Conservation (phyloP, 164 flowering plant genomes). For the Dillenia suffruticosa region DNA sequence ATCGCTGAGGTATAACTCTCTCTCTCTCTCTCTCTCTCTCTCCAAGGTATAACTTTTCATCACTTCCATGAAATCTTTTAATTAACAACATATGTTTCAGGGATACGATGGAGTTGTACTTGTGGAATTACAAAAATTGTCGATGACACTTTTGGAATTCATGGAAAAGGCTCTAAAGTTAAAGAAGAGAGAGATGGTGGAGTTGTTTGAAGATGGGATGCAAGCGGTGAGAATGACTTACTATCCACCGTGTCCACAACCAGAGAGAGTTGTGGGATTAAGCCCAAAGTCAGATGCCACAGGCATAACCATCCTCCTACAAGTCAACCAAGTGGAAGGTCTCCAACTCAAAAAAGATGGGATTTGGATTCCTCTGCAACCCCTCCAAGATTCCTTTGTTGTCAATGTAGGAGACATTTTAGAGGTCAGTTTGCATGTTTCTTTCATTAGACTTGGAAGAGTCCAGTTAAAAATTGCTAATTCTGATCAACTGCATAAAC, state of each 20-base stretch:
- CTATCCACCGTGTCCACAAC: slow-evolving; percentile 46
- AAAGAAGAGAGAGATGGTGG: slow-evolving; percentile 16
- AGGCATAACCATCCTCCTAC: slow-evolving; percentile 35
- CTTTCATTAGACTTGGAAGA: not conserved
- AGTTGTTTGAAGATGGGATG: slow-evolving; percentile 32
- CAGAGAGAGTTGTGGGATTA: slow-evolving; percentile 35
- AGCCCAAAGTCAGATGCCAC: slow-evolving; percentile 32
- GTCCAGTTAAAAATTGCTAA: no score
- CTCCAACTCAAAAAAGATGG: slow-evolving; percentile 36
- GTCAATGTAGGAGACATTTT: slow-evolving; percentile 41
- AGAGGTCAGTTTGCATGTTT: slow-evolving; percentile 22
- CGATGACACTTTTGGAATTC: slow-evolving; percentile 11
- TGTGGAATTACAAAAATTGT: slow-evolving; percentile 17
- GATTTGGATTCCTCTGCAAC: slow-evolving; percentile 26
- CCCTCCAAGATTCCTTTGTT: slow-evolving; percentile 26
- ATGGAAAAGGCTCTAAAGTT: slow-evolving; percentile 23
- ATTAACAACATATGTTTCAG: slow-evolving; percentile 2
- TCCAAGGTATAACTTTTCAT: not conserved
- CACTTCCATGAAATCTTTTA: no score
- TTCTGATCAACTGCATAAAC: no score
- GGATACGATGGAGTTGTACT: slow-evolving; percentile 20
- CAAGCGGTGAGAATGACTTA: slow-evolving; percentile 33
- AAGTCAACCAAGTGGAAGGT: slow-evolving; percentile 35
- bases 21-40: not conserved
- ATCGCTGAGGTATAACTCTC: slow-evolving; percentile 18